A percentile compares a stretch with the other conserved stretches of the same genome.
These are phyloP conservation scores for Clitopilus hobsonii DNA, from an alignment of 768 basidiomycete species.

Conservation along the genomic window DNA sequence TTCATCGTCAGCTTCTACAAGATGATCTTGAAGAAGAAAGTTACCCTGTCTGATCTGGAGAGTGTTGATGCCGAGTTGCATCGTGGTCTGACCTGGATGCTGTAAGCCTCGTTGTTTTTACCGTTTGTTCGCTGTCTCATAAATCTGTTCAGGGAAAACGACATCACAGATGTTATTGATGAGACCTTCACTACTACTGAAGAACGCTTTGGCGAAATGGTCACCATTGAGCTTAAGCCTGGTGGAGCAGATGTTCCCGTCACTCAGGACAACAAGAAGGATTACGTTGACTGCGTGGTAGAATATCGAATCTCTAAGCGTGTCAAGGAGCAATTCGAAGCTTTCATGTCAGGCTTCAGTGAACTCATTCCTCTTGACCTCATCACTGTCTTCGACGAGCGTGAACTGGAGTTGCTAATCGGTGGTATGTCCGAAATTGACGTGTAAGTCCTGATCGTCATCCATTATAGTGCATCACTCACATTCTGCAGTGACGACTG, in stretches of 20 bases:
- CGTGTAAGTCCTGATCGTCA: conserved; percentile 54
- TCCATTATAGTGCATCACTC: not conserved
- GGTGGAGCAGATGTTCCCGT: conserved; percentile 84
- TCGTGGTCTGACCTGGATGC: conserved; percentile 97
- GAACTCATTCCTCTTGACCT: conserved; percentile 98
- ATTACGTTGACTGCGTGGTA: conserved; percentile 91
- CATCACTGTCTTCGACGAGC: conserved; percentile 97
- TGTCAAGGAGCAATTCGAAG: conserved; percentile 97
- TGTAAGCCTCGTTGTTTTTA: conserved; percentile 52
- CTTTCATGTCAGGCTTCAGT: conserved; percentile 99
- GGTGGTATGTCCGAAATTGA: conserved; percentile 99
- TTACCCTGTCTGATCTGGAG: conserved; percentile 89
- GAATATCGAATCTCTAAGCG: conserved; percentile 97
- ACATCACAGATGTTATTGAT: conserved; percentile 96
- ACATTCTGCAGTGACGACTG: conserved; percentile 73
- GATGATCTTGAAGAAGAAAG: conserved; percentile 99
- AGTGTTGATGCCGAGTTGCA: conserved; percentile 94
- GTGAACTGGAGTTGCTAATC: conserved; percentile 94
- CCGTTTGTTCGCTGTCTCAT: conserved; percentile 5
- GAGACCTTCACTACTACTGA: conserved; percentile 97
- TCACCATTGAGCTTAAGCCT: conserved; percentile 91
- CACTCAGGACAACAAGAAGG: conserved; percentile 98
- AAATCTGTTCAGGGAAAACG: conserved; percentile 71
- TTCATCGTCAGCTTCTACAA: conserved; percentile 99
- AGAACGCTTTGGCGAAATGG: conserved; percentile 97